phyloP scores from a whole-genome alignment of 768 basidiomycete species.

The Grammothele lineata region DNA sequence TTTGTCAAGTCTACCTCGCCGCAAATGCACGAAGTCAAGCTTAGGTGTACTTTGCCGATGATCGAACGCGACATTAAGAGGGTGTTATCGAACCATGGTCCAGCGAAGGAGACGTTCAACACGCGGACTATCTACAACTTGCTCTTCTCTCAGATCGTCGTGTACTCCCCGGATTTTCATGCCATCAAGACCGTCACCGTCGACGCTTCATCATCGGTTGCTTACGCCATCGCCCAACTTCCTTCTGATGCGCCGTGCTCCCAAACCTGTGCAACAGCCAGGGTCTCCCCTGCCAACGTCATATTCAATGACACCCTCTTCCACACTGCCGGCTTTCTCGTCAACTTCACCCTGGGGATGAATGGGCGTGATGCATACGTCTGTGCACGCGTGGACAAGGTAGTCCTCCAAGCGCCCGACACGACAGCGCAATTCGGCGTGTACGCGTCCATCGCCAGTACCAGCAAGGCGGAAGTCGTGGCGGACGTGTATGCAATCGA shows the following conservation, averaged over 20 bases:
- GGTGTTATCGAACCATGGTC: no score
- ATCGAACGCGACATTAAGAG: no score
- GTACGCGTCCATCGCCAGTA: conserved; percentile 25
- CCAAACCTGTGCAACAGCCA: no score
- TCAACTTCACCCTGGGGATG: conserved; percentile 48
- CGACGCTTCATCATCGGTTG: conserved; percentile 41
- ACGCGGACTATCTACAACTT: conserved; percentile 57
- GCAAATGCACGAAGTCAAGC: no score
- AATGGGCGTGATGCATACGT: conserved; percentile 50
- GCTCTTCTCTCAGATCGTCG: conserved; percentile 66
- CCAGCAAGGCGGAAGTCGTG: conserved; percentile 10
- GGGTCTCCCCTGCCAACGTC: no score
- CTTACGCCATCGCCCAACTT: conserved; percentile 43
- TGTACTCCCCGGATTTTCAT: conserved; percentile 55
- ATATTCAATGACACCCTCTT: conserved; percentile 65
- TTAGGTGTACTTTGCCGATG: no score
- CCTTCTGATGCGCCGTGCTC: no score
- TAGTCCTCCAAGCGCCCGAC: conserved; percentile 40
- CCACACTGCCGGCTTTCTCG: conserved; percentile 67
- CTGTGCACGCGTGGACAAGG: conserved; percentile 49
- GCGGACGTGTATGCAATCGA: conserved; percentile 51
- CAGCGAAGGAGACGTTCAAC: conserved; percentile 41
- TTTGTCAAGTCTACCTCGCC: conserved; percentile 1
- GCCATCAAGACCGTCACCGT: conserved; percentile 54
- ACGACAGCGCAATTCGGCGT: conserved; percentile 46